phyloP scores from a whole-genome alignment of 495 filamentous ascomycete species.

The Thozetella sp. region DNA sequence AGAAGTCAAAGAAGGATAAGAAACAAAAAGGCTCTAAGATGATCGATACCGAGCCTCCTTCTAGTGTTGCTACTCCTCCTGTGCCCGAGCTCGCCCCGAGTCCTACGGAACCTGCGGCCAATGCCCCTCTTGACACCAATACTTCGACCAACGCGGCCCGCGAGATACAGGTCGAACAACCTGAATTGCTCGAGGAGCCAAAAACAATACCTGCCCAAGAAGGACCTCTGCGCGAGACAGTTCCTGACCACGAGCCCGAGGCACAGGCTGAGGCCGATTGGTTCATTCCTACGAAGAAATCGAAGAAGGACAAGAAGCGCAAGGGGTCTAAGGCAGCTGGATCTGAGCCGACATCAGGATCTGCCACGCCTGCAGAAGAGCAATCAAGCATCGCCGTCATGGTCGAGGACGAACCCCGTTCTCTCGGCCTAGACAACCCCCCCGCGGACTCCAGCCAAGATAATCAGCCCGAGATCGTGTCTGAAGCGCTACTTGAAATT shows the following conservation, averaged over 20 bases:
- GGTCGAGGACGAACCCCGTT: too few relatives aligned
- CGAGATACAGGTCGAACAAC: slow-evolving; percentile 12
- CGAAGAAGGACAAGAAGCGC: slow-evolving; percentile 13
- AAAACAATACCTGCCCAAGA: too few relatives aligned
- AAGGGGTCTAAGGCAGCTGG: background rate
- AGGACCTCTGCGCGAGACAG: too few relatives aligned
- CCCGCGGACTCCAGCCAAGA: too few relatives aligned
- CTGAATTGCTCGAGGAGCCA: too few relatives aligned
- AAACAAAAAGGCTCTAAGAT: background rate
- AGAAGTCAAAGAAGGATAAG: slow-evolving; percentile 16
- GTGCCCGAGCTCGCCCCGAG: too few relatives aligned
- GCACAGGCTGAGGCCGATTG: background rate
- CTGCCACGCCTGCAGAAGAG: too few relatives aligned
- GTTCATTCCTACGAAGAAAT: slow-evolving; percentile 8
- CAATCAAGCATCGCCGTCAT: too few relatives aligned
- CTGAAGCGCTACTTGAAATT: too few relatives aligned
- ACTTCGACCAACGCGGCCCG: slow-evolving; percentile 15
- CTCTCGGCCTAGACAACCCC: slow-evolving; percentile 11
- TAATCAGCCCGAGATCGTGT: too few relatives aligned
- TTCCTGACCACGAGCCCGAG: background rate
- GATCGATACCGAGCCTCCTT: background rate
- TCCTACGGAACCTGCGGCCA: background rate
- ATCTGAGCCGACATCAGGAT: background rate
- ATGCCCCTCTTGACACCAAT: too few relatives aligned
- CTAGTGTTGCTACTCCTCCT: background rate